Evolutionary conservation across 257 asterid genomes (phyloP), one percentile per base, ranked within the genome.

Genomic region (Salvia splendens): DNA sequence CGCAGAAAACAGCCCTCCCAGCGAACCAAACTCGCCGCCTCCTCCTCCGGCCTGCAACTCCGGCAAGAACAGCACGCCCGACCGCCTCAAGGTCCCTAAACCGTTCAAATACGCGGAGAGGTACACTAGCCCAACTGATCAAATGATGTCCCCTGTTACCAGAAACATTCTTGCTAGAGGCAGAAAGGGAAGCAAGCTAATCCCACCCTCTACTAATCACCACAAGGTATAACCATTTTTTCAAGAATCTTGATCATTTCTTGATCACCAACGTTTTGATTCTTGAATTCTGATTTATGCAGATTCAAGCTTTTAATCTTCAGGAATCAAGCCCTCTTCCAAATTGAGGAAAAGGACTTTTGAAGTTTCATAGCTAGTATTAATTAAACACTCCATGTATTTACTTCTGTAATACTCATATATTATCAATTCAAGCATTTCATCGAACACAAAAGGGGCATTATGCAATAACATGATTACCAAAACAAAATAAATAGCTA

Each of bases 71-170:
- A 70, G 69, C 54, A 76, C 77, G 1, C 95, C 94, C 0, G 84
- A 80, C 61, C 77, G 84, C 28, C 85, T 90, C 11, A 87, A 82
- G 74, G 77, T 90, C 56, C 97, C 94, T 24, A 80, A 80, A 69
- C 86, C 95, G 50, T 81, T 84, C 78, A 87, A 83, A 64, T 78
- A 79, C 73, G 79, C 86, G 0, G 95, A 89, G 62, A 87, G 91
- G 81, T 87, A 89, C 73, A 76, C 88, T 40, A 87, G 91, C 33
- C 94, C 95, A 46, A 87, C 94, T 12, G 88, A 90, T 82, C 86
- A 78, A 52, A 84, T 86, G 71, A 81, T 87, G 86, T 86, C 94
- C 30, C 94, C 92, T 6, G 82, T 81, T 14, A 80, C 90, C 0
- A 81, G 81, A 81, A 81, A 84, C 43, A 85, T 87, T 70, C 84